Conservation (phyloP, 2,329 filamentous ascomycete genomes). For the Phaeosphaeriaceae sp. region DNA sequence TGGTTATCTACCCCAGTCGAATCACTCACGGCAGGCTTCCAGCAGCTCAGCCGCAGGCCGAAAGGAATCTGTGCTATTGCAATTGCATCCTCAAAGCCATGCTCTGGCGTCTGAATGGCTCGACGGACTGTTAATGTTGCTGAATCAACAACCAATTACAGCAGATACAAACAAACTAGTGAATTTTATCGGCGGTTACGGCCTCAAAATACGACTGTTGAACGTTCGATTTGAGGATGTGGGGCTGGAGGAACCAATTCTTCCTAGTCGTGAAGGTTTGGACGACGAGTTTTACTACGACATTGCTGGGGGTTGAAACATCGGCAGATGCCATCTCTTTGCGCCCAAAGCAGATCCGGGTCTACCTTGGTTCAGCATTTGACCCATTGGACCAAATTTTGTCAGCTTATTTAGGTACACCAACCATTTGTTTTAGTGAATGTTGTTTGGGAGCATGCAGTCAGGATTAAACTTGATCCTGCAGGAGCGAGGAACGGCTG, state of each 20-base stretch:
- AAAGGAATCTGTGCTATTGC: slow-evolving; percentile 77
- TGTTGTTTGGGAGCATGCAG: neutral
- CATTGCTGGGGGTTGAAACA: slow-evolving; percentile 43
- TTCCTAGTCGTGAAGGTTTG: slow-evolving; percentile 82
- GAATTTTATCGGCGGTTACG: slow-evolving; percentile 84
- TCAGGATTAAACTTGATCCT: no score
- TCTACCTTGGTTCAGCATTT: slow-evolving; percentile 1
- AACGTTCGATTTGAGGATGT: slow-evolving; percentile 90
- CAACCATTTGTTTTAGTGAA: neutral
- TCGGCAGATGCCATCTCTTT: neutral
- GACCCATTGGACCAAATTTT: neutral
- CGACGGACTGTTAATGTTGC: slow-evolving; percentile 90
- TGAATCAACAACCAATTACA: slow-evolving; percentile 96
- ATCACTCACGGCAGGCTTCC: slow-evolving; percentile 36
- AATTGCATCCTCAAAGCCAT: slow-evolving; percentile 80
- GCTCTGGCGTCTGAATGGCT: slow-evolving; percentile 94
- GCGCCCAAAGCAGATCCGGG: neutral
- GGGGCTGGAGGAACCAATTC: slow-evolving; percentile 69
- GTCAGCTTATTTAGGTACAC: neutral
- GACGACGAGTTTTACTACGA: slow-evolving; percentile 96
- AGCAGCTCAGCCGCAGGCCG: slow-evolving; percentile 39
- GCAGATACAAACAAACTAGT: slow-evolving; percentile 92
- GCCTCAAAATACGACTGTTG: slow-evolving; percentile 87
- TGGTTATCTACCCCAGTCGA: slow-evolving; percentile 63
- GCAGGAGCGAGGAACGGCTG: no score